These are phyloP conservation scores for Crithidia bombi DNA, from an alignment of 208 protist species.

Conservation along the genomic window DNA sequence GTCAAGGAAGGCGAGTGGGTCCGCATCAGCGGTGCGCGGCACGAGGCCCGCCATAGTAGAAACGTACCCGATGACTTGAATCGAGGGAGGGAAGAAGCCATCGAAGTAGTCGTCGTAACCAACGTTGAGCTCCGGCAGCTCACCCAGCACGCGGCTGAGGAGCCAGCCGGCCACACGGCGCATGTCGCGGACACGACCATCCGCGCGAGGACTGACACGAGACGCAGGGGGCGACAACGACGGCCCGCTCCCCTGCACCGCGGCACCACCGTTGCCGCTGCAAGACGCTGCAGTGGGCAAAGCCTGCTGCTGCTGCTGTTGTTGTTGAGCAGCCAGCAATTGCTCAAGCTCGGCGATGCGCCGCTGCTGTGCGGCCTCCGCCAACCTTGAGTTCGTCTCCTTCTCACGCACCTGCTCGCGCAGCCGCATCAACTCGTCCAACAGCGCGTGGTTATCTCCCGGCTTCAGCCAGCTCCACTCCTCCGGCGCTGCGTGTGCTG, in stretches of 20 bases:
- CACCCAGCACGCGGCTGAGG: constrained; percentile 71
- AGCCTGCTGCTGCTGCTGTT: constrained; percentile 7
- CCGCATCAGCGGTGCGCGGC: constrained; percentile 38
- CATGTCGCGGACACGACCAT: constrained; percentile 52
- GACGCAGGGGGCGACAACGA: background rate
- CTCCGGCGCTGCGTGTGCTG: constrained; percentile 29
- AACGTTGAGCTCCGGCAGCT: constrained; percentile 74
- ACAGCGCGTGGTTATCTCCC: constrained; percentile 51
- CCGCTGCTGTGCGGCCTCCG: constrained; percentile 41
- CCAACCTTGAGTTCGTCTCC: constrained; percentile 25
- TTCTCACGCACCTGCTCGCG: constrained; percentile 48
- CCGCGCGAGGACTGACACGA: background rate
- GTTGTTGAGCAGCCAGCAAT: constrained; percentile 24
- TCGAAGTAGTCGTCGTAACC: constrained; percentile 91
- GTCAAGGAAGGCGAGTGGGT: constrained; percentile 72
- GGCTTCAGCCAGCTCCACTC: constrained; percentile 46
- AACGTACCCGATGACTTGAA: constrained; percentile 87
- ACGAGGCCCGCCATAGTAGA: constrained; percentile 80
- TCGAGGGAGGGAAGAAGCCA: constrained; percentile 47
- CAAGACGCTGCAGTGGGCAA: too few relatives aligned
- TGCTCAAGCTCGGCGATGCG: constrained; percentile 56
- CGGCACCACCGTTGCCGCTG: background rate
- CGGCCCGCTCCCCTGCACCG: too few relatives aligned
- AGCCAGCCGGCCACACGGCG: constrained; percentile 85
- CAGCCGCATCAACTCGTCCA: constrained; percentile 65